Evolutionary conservation across 345 rosid species (phyloP).

Genomic region (Rhizophora mangle): DNA sequence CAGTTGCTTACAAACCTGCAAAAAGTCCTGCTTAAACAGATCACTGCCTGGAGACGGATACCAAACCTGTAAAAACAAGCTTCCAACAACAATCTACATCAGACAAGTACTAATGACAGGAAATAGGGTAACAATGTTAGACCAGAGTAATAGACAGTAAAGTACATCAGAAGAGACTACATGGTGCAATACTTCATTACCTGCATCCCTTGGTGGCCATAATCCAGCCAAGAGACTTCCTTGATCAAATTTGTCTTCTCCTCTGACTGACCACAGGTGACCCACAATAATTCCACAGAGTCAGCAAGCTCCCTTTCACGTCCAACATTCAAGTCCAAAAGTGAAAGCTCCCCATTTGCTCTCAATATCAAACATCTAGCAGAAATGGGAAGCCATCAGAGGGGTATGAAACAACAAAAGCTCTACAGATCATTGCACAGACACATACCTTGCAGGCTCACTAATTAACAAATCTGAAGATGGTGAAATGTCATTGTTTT

Average conservation of each 20-base stretch:
- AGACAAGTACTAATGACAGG: constrained; percentile 32
- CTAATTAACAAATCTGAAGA: constrained; percentile 46
- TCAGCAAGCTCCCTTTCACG: constrained; percentile 91
- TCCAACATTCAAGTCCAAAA: constrained; percentile 96
- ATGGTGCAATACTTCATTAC: constrained; percentile 37
- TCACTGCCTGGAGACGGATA: constrained; percentile 88
- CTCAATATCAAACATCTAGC: constrained; percentile 86
- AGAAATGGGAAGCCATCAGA: constrained; percentile 28
- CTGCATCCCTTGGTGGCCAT: constrained; percentile 99
- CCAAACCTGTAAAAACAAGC: constrained; percentile 83
- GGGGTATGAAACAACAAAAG: constrained; percentile 17
- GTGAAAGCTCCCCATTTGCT: constrained; percentile 88
- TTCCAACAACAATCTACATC: constrained; percentile 45
- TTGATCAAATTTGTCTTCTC: constrained; percentile 81
- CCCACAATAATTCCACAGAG: constrained; percentile 97
- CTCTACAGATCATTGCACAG: constrained; percentile 12
- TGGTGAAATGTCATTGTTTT: constrained; percentile 36
- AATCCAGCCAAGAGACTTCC: constrained; percentile 98
- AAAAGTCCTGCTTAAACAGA: constrained; percentile 86
- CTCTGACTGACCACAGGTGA: constrained; percentile 90
- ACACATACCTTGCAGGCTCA: constrained; percentile 80
- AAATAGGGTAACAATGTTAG: neutral
- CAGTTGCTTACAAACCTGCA: constrained; percentile 58
- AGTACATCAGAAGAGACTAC: constrained; percentile 2
- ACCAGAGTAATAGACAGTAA: constrained; percentile 1